Evolutionary conservation across 345 rosid species (phyloP), one percentile per base, ranked within the genome.

Genomic region (Tarenaya hassleriana): DNA sequence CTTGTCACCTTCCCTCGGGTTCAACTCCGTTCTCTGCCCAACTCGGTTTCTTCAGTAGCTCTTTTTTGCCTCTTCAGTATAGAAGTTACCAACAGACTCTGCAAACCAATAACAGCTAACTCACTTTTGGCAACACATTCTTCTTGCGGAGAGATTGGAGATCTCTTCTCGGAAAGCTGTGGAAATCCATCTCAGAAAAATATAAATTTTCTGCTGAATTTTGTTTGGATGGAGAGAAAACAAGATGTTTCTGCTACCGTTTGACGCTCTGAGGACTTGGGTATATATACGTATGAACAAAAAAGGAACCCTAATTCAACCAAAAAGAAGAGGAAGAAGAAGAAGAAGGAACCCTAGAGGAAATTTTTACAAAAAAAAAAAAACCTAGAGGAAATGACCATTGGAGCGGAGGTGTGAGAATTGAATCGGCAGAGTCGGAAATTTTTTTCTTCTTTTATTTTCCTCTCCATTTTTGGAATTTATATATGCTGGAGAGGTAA

Each of bases 111-210:
- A 11, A 63, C 38, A 10, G 5, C 1, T 15, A 19, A 19, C 14
- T n/a, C 45, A 37, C 9, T 11, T 15, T 11, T 92, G 76, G 94
- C 95, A 34, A 80, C 60, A 54, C 88, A 84, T 94, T 88, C 72
- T 17, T 77, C 83, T 92, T 92, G 81, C 95, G 88, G 57, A 92
- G 88, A 56, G 77, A 67, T 60, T 92, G 99, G 58, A 92, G 91
- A 48, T 88, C 91, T 68, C 73, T 88, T 84, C 99, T 81, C 1
- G 83, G 9, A 47, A 84, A 81, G 42, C 74, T 48, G 48, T 76
- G 68, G 68, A 88, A 92, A 73, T 88, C 99, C 96, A 91, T 91
- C 12, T 57, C 50, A n/a, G 40, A 5, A 19, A 49, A 8, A 12
- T 31, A n/a, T 65, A 40, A 58, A 51, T 11, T n/a, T n/a, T n/a